These are phyloP conservation scores for Aurantiochytrium sp. DNA, from an alignment of 108 stramenopile genomes.

Conservation along the genomic window DNA sequence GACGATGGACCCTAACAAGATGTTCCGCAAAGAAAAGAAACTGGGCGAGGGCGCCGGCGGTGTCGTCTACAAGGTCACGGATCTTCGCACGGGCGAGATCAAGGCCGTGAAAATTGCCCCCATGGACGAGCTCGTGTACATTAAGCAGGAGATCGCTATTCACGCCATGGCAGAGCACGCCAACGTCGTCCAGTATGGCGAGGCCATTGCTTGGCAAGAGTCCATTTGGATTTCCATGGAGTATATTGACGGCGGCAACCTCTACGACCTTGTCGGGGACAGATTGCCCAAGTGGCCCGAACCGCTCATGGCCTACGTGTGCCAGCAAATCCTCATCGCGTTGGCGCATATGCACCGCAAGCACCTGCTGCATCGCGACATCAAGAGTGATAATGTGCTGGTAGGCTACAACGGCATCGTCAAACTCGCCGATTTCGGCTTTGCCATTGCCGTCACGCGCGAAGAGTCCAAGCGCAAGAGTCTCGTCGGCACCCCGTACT, in stretches of 20 bases:
- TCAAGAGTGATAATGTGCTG: slow-evolving; percentile 38
- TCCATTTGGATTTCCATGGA: slow-evolving; percentile 36
- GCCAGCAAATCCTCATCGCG: slow-evolving; percentile 45
- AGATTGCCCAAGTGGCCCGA: slow-evolving; percentile 47
- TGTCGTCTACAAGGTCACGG: slow-evolving; percentile 44
- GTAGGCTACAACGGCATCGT: neutral
- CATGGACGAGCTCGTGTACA: slow-evolving; percentile 40
- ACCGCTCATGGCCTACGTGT: slow-evolving; percentile 52
- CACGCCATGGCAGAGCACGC: slow-evolving; percentile 51
- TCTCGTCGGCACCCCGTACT: slow-evolving; percentile 60
- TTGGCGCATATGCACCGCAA: slow-evolving; percentile 40
- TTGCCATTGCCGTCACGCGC: slow-evolving; percentile 35
- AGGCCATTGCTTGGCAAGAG: neutral
- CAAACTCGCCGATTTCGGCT: slow-evolving; percentile 21
- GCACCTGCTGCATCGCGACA: slow-evolving; percentile 50
- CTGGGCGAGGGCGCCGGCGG: slow-evolving; percentile 58
- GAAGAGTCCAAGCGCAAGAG: slow-evolving; percentile 44
- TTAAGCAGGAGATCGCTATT: slow-evolving; percentile 60
- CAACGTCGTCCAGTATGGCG: slow-evolving; percentile 44
- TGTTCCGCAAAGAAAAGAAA: slow-evolving; percentile 44
- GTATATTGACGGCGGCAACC: slow-evolving; percentile 18
- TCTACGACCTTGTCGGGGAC: slow-evolving; percentile 44
- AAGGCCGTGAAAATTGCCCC: slow-evolving; percentile 56
- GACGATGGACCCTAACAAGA: slow-evolving; percentile 40
- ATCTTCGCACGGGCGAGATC: slow-evolving; percentile 35